Percentiles rank a stretch among this genome's conserved stretches.
Conservation (phyloP, 179 eudicot species). For the Beta macrorhiza region DNA sequence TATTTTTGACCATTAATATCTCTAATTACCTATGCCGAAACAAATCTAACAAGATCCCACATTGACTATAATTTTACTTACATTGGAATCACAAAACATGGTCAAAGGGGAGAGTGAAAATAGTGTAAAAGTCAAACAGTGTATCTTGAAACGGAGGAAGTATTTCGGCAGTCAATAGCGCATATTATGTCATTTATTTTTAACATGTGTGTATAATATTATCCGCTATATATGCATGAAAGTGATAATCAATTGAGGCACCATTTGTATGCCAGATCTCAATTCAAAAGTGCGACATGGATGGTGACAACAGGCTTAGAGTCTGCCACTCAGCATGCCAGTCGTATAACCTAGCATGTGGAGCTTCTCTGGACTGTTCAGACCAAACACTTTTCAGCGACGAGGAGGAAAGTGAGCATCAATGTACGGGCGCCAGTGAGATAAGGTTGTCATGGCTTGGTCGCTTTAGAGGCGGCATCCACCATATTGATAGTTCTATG, state of each 20-base stretch:
- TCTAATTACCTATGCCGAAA: no score
- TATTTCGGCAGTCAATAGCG: background rate
- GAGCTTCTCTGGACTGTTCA: conserved; percentile 91
- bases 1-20: no score
- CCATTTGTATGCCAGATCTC: conserved; percentile 56
- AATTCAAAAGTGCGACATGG: conserved; percentile 87
- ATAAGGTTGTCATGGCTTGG: conserved; percentile 64
- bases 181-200: background rate
- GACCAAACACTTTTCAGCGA: conserved; percentile 94
- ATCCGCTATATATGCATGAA: background rate
- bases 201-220: background rate
- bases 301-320: conserved; percentile 88
- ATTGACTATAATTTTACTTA: no score
- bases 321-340: conserved; percentile 95
- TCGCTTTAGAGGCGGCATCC: conserved; percentile 33
- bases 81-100: no score
- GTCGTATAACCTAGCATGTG: conserved; percentile 88
- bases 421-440: conserved; percentile 80
- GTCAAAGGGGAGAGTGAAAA: no score
- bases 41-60: no score
- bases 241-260: conserved; percentile 1
- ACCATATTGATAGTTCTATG: conserved; percentile 25
- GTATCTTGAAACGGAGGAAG: no score
- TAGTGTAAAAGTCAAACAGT: no score
- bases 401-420: conserved; percentile 60